Evolutionary conservation across 208 protist genomes (phyloP).

Genomic region (Leishmania tropica): DNA sequence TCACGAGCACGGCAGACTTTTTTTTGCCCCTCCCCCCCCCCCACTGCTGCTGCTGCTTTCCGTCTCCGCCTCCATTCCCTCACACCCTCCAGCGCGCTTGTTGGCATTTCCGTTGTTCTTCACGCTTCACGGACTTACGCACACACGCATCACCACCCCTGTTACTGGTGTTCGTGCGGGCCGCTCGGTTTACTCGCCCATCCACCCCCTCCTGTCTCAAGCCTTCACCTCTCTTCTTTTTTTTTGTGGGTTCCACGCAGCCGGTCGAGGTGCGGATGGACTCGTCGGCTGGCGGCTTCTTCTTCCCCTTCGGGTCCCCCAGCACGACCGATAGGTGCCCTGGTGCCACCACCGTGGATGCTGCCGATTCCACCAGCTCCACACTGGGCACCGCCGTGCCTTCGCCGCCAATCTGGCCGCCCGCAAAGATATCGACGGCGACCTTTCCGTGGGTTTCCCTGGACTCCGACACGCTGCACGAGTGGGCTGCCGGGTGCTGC

Average conservation of each 20-base stretch:
- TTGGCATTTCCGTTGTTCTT: not conserved
- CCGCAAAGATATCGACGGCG: constrained; percentile 15
- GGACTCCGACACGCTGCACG: constrained; percentile 1
- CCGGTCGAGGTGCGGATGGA: not conserved
- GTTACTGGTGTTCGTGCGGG: not conserved
- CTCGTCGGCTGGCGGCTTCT: constrained; percentile 24
- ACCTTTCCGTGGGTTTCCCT: constrained; percentile 30
- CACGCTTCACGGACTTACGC: not conserved
- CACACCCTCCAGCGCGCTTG: not conserved
- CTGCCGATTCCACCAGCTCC: not conserved
- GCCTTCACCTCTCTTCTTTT: not conserved
- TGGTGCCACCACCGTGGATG: not conserved
- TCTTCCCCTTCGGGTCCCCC: constrained; percentile 29
- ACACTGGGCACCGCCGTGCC: not conserved
- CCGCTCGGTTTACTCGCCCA: not conserved
- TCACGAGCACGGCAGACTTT: not conserved
- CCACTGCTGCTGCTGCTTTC: not conserved
- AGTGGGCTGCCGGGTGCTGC: constrained; percentile 25
- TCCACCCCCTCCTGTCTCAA: not conserved
- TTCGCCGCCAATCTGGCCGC: constrained; percentile 13
- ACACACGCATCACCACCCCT: not conserved
- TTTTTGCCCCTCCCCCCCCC: not conserved
- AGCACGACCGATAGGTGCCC: not conserved
- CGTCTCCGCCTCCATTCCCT: not conserved
- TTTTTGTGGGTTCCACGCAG: not conserved